phyloP scores from a whole-genome alignment of 2,329 filamentous ascomycete genomes.

The Stemphylium lycopersici region DNA sequence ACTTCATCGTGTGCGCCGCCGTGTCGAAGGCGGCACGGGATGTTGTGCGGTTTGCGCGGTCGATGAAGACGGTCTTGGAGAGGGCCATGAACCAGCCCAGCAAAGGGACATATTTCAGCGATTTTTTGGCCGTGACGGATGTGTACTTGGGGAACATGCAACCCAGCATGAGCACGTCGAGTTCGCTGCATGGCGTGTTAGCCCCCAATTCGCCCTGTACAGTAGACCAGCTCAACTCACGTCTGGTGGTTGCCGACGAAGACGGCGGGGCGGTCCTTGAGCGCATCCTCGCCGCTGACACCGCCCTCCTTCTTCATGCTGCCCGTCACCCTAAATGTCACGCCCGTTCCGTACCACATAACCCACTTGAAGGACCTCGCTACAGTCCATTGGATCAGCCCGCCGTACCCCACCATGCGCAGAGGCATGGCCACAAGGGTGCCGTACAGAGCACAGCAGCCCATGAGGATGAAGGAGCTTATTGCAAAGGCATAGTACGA shows the following conservation, averaged over 20 bases:
- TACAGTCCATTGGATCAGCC: slow-evolving; percentile 83
- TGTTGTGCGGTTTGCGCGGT: slow-evolving; percentile 81
- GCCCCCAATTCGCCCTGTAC: neutral
- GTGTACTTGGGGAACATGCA: slow-evolving; percentile 88
- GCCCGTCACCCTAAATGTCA: slow-evolving; percentile 72
- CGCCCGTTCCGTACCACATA: slow-evolving; percentile 77
- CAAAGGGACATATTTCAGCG: slow-evolving; percentile 78
- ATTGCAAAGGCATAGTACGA: slow-evolving; percentile 71
- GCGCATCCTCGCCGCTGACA: slow-evolving; percentile 41
- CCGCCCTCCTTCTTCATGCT: slow-evolving; percentile 40
- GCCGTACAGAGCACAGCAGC: slow-evolving; percentile 68
- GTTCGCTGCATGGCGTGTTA: slow-evolving; percentile 60
- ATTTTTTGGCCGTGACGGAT: slow-evolving; percentile 90
- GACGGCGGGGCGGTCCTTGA: slow-evolving; percentile 72
- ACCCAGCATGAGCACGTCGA: slow-evolving; percentile 92
- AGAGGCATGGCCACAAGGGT: slow-evolving; percentile 75
- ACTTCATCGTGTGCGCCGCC: slow-evolving; percentile 79
- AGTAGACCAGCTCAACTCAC: slow-evolving; percentile 30
- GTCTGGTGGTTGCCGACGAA: slow-evolving; percentile 96
- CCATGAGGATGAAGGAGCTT: slow-evolving; percentile 49
- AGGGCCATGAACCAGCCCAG: slow-evolving; percentile 92
- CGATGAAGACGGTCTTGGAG: slow-evolving; percentile 92
- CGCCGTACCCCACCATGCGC: slow-evolving; percentile 72
- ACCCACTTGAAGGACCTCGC: slow-evolving; percentile 79
- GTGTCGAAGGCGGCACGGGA: slow-evolving; percentile 85